A percentile compares a stretch with the other conserved stretches of the same genome.
phyloP scores from a whole-genome alignment of 139 green algal genomes.

The Zygnema circumcarinatum region DNA sequence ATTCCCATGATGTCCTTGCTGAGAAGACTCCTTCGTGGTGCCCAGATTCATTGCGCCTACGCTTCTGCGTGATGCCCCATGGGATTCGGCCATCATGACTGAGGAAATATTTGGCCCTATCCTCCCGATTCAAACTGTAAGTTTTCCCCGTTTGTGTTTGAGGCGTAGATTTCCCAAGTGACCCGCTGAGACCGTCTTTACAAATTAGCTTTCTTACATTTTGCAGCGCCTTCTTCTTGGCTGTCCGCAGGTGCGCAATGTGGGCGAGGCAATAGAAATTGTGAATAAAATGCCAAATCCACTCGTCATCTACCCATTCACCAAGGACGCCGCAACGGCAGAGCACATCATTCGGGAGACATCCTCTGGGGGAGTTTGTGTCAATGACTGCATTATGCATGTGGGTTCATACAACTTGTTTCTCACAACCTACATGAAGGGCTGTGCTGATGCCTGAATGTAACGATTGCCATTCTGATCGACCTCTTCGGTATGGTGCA shows the following conservation, averaged over 20 bases:
- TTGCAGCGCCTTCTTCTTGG: no score
- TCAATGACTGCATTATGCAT: slow-evolving; percentile 54
- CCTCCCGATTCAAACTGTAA: slow-evolving; percentile 54
- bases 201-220: background rate
- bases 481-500: no score
- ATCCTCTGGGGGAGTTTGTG: slow-evolving; percentile 48
- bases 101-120: slow-evolving; percentile 70
- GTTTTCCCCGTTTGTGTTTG: background rate
- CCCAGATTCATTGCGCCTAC: slow-evolving; percentile 62
- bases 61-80: slow-evolving; percentile 47
- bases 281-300: slow-evolving; percentile 54
- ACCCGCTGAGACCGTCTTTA: background rate
- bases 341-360: slow-evolving; percentile 56
- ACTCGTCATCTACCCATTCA: slow-evolving; percentile 63
- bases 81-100: slow-evolving; percentile 53
- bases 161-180: background rate
- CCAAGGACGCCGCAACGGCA: background rate
- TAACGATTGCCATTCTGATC: no score
- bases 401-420: slow-evolving; percentile 5
- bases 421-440: no score
- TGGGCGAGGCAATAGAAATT: slow-evolving; percentile 58
- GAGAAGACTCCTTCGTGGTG: no score
- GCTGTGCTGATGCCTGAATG: no score
- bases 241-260: slow-evolving; percentile 48
- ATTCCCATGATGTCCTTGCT: no score